Base-by-base conservation (phyloP, 768 basidiomycete genomes). In the Boletus rubroflammeus region DNA sequence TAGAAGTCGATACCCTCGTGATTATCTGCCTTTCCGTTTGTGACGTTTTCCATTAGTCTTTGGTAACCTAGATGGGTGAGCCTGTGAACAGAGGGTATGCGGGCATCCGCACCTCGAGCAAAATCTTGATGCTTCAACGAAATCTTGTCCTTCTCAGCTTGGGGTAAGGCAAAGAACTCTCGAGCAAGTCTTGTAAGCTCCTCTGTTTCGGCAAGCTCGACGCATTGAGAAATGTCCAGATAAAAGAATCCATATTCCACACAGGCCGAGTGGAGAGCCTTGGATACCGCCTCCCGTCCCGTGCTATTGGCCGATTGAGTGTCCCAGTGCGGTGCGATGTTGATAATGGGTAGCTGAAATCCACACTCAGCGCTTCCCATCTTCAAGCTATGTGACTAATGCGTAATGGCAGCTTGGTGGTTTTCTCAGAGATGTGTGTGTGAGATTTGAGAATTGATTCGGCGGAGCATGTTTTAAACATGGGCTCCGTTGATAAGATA, bases 191-290 rank as follows among this genome's bases (percentile, higher is more conserved):
- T 71, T 0, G 81, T 69, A 7, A 94, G 79, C 57, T 86, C 82
- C 40, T 85, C 82, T 10, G 85, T 78, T 61, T 92, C 86, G 1
- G 73, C 64, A 0, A 71, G 72, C 34, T 83, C 74, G 14, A 86
- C 70, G 59, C 76, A 88, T 4, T 77, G 71, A 3, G 82, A 80
- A 42, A 93, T 74, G 56, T 92, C 81, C 43, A 94, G 76, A 70
- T 95, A 96, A 74, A 96, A 94, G 78, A 96, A 96, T 0, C 93
- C 93, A 51, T 82, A 90, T 50, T 88, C 75, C 21, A 88, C 64
- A 62, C 90, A 91, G 8, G 91, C 90, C 0, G 72, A 65, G 62
- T 93, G 92, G 17, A 95, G 71, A 0, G 83, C 81, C 11, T 77
- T 76, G 25, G 81, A 77, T 1, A 73, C 70, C 2, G 77, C 74